Evolutionary conservation across 306 rosid genomes (phyloP), one percentile per base, ranked within the genome.

Genomic region (Vigna reflexopilosa): DNA sequence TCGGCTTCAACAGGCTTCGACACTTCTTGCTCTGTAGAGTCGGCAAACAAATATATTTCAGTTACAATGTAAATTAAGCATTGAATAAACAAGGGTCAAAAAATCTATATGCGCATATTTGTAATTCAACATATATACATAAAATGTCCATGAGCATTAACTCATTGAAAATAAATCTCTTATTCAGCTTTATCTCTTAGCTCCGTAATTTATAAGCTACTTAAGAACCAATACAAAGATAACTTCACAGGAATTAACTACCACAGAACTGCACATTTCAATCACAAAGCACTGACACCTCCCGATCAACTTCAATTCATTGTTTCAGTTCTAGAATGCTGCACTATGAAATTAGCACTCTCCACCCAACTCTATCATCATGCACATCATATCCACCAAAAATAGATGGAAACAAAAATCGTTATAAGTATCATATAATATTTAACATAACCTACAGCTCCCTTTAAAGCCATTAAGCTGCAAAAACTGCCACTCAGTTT

Each of bases 1-100:
- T 79, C 77, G 30, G 70, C 78, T 70, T 69, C 88, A 17, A 59
- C 93, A 44, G 90, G 87, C 85, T 90, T 90, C 0, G 89, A 67
- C 80, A 83, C 93, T 74, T 90, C 97, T 81, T 63, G 87, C 80
- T 84, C 94, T 92, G 20, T 6, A 36, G 12, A 55, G 47, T 34
- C 72, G 1, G 44, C 71, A 59, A 76, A 72, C 58, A 47, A 17
- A 34, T 1, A 9, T 19, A 13, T 62, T 42, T 20, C 5, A 5
- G 67, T 85, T 47, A 81, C 42, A 11, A 19, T 3, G 10, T 62
- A 56, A 47, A 77, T 20, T 32, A 17, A 6, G 4, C 14, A 8
- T 16, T 2, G 14, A 19, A 42, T 13, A 13, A 45, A 36, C 40
- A 1, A 47, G 32, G 12, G 34, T n/a, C 42, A 36, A 16, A 19